Evolutionary conservation across 2,329 filamentous ascomycete genomes (phyloP).

Genomic region (Xylaria sp.): DNA sequence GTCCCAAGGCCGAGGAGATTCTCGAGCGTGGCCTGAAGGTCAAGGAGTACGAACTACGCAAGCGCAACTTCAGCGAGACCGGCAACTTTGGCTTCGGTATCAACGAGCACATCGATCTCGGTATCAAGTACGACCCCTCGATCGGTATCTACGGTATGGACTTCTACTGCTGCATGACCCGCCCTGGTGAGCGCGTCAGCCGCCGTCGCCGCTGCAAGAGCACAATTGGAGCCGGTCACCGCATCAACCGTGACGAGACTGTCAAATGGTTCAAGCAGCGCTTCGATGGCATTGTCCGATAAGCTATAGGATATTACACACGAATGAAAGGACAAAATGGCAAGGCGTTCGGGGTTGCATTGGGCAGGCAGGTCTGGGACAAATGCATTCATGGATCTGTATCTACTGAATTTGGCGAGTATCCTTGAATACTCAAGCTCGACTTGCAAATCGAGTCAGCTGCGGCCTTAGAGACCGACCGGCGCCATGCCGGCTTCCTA

Average conservation of each 20-base stretch:
- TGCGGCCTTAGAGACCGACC: constrained; percentile 79
- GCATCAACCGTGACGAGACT: constrained; percentile 94
- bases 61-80: constrained; percentile 99
- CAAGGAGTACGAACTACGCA: constrained; percentile 99
- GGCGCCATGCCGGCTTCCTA: constrained; percentile 71
- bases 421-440: constrained; percentile 62
- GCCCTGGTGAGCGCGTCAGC: constrained; percentile 96
- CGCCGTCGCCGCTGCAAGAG: constrained; percentile 92
- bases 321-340: constrained; percentile 44
- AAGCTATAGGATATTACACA: constrained; percentile 60
- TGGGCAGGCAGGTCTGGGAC: constrained; percentile 56
- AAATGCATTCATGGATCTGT: constrained; percentile 54
- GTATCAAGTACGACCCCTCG: constrained; percentile 99
- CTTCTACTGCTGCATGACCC: constrained; percentile 99
- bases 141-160: constrained; percentile 99
- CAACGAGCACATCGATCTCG: constrained; percentile 99
- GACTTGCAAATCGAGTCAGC: constrained; percentile 67
- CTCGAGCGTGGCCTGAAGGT: constrained; percentile 99
- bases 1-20: constrained; percentile 99
- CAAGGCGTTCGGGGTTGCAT: constrained; percentile 52
- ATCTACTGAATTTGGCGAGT: constrained; percentile 55
- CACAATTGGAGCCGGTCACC: constrained; percentile 87
- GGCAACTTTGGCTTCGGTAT: constrained; percentile 99
- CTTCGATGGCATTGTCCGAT: constrained; percentile 99
- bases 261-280: constrained; percentile 93